Evolutionary conservation across 345 rosid species (phyloP), one percentile per base, ranked within the genome.

Genomic region (Euclidium syriacum): DNA sequence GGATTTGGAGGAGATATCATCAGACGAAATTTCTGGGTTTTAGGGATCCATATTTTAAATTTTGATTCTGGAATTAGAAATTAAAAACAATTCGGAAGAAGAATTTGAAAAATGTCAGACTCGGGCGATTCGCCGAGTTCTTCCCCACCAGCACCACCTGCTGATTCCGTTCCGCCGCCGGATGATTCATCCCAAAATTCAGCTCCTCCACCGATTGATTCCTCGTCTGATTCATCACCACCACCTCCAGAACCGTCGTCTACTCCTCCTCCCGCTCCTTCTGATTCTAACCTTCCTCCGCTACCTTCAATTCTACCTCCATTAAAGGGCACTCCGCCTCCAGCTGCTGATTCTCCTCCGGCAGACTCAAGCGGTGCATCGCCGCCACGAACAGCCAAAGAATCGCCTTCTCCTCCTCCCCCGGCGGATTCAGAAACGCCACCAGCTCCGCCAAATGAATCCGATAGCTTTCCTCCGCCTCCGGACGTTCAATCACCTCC

Each of bases 61-160:
- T 19, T 25, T 56, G 40, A 35, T 23, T 72, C 17, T 9, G 10
- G 30, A 50, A 39, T 12, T 9, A 3, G 16, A 32, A 47, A 58
- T 0, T 3, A 17, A 27, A 56, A 3, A n/a, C n/a, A n/a, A n/a
- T n/a, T n/a, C 11, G 12, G 42, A 22, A 48, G 4, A 16, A 16
- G 26, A 33, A 46, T 16, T 16, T 56, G 17, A 12, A 2, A 2
- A 59, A 83, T 84, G 88, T 73, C 83, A 57, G 52, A 64, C 70
- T 78, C 78, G 53, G 81, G n/a, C 38, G 47, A 8, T 15, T 30
- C 74, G 56, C 75, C 83, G 73, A 70, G 75, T 65, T 56, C 79
- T 62, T 69, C 81, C 14, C 67, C 73, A 7, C 73, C 73, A 10
- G 66, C 59, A 7, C 67, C 73, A 52, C 53, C 71, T 9, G 56